Percentiles rank a stretch among this genome's conserved stretches.
Conservation (phyloP, 768 basidiomycete genomes). For the Trametes maxima region DNA sequence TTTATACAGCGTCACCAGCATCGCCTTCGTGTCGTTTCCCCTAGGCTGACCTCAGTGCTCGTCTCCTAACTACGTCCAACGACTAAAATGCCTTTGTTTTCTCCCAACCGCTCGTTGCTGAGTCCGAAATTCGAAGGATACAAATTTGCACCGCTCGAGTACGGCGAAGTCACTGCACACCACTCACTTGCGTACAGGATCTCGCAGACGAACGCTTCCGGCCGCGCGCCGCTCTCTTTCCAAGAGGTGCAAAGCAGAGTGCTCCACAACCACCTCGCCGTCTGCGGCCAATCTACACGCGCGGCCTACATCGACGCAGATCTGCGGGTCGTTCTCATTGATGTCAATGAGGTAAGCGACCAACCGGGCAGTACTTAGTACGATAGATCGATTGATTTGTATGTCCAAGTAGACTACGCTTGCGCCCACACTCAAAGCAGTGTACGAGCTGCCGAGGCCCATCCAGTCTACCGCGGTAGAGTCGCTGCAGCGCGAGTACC, state of each 20-base stretch:
- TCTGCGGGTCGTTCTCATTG: slow-evolving; percentile 60
- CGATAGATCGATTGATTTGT: background rate
- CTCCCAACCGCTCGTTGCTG: slow-evolving; percentile 48
- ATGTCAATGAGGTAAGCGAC: slow-evolving; percentile 57
- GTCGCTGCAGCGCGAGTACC: slow-evolving; percentile 66
- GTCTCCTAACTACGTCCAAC: background rate
- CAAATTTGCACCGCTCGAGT: slow-evolving; percentile 63
- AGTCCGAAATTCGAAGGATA: slow-evolving; percentile 90
- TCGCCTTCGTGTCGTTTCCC: no score
- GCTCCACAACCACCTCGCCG: slow-evolving; percentile 76
- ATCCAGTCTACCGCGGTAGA: slow-evolving; percentile 45
- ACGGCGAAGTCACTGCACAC: slow-evolving; percentile 55
- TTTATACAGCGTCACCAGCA: no score
- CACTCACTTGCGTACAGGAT: slow-evolving; percentile 49
- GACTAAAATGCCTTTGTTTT: slow-evolving; percentile 21
- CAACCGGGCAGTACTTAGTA: background rate
- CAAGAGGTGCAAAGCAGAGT: slow-evolving; percentile 85
- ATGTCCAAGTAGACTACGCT: slow-evolving; percentile 49
- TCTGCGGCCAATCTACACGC: slow-evolving; percentile 46
- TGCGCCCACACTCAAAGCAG: slow-evolving; percentile 52
- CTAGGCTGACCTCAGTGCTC: no score
- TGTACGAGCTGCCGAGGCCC: slow-evolving; percentile 63
- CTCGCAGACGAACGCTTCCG: slow-evolving; percentile 60
- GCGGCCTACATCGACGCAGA: slow-evolving; percentile 72
- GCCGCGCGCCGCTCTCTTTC: slow-evolving; percentile 65